A percentile compares a stretch with the other conserved stretches of the same genome.
Evolutionary conservation across 2,329 filamentous ascomycete species (phyloP).

Genomic region (Calonectria pseudoreteaudii): DNA sequence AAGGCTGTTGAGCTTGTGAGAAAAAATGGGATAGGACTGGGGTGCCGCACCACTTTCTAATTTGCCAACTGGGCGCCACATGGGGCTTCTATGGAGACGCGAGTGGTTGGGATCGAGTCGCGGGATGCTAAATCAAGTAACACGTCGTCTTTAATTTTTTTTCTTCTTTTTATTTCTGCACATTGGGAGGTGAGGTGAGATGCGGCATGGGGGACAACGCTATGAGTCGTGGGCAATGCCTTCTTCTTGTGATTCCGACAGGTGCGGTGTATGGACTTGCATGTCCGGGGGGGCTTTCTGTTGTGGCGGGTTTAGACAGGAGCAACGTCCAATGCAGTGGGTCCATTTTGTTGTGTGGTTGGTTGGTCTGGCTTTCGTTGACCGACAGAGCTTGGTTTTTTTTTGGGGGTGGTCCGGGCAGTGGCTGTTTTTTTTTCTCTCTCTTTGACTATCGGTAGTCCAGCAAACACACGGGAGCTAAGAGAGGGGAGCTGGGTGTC

Average conservation of each 20-base stretch:
- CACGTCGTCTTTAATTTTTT: not conserved
- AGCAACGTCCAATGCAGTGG: not conserved
- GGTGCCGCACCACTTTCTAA: constrained; percentile 3
- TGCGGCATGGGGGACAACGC: not conserved
- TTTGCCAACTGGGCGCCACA: constrained; percentile 23
- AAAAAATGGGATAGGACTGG: not conserved
- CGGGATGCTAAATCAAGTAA: not conserved
- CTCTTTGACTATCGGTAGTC: not conserved
- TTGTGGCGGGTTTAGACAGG: not conserved
- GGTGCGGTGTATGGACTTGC: not conserved
- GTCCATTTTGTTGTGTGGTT: constrained; percentile 1
- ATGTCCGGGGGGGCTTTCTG: constrained; percentile 1
- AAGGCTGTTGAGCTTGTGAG: constrained; percentile 15
- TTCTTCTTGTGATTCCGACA: not conserved
- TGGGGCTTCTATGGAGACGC: not conserved
- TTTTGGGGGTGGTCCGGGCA: not conserved
- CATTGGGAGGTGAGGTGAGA: not conserved
- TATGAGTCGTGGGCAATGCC: constrained; percentile 1
- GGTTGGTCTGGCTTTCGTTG: not conserved
- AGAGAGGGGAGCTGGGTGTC: not conserved
- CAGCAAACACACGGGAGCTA: not conserved
- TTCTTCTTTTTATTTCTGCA: not conserved
- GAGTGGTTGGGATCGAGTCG: constrained; percentile 7
- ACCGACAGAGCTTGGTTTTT: not conserved
- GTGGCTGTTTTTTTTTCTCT: not conserved